Conservation (phyloP, 768 basidiomycete species). For the Fomitopsis serialis region DNA sequence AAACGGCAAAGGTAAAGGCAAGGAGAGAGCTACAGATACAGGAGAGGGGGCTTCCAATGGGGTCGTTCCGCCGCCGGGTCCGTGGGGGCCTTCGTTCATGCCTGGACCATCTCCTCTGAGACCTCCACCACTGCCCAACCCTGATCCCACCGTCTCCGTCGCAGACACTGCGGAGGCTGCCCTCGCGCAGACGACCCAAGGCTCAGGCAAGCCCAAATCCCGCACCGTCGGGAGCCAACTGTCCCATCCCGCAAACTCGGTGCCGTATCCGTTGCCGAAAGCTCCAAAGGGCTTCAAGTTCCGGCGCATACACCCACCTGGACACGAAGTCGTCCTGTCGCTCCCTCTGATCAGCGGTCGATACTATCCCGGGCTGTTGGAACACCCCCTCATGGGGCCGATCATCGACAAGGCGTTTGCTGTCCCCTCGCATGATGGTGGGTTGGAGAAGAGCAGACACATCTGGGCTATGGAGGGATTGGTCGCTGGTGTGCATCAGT, state of each 20-base stretch:
- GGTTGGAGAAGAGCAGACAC: conserved; percentile 39
- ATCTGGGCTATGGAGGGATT: conserved; percentile 73
- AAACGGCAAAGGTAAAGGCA: conserved; percentile 25
- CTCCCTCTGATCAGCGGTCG: conserved; percentile 71
- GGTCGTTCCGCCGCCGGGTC: neutral
- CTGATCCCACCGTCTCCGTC: conserved; percentile 21
- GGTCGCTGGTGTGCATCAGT: conserved; percentile 58
- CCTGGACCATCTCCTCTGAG: conserved; percentile 27
- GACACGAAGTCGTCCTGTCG: conserved; percentile 60
- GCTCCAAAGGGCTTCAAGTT: conserved; percentile 68
- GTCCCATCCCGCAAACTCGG: conserved; percentile 29
- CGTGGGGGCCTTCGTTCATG: conserved; percentile 20
- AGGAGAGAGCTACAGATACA: conserved; percentile 19
- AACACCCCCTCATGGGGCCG: conserved; percentile 53
- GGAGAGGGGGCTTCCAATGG: conserved; percentile 1
- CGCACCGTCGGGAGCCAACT: conserved; percentile 26
- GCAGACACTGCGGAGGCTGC: conserved; percentile 12
- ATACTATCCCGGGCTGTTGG: conserved; percentile 71
- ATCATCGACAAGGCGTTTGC: conserved; percentile 35
- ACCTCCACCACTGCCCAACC: conserved; percentile 26
- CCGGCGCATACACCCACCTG: conserved; percentile 57
- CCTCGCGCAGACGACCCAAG: conserved; percentile 6
- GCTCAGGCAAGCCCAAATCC: conserved; percentile 7
- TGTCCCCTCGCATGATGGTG: conserved; percentile 23
- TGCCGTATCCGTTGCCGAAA: conserved; percentile 44